Base-by-base conservation (phyloP, 805 yeast genomes). In the Candida adriatica region DNA sequence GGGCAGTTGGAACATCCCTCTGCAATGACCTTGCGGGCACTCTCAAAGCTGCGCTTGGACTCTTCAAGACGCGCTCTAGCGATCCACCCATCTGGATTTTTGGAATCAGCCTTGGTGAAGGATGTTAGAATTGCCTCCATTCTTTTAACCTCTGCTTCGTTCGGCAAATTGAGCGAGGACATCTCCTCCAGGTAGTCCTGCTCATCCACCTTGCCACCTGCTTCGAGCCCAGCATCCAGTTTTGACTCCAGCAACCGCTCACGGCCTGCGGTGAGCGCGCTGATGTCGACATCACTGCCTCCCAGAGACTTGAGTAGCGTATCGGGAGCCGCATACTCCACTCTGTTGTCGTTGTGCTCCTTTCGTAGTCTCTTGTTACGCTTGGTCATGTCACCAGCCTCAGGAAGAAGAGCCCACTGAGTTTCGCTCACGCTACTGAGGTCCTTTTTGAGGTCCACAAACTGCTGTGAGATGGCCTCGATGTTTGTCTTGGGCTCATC, bases 261-360 rank as follows among this genome's bases (percentile, higher is more conserved):
- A 41, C 76, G 66, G 13, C 86, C 84, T n/a, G 67, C 59, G 0
- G 85, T 72, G 24, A 79, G 64, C 17, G 73, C 66, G 14, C 68
- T 54, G 37, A 80, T 62, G 46, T 59, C 54, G 3, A 65, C 60
- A 11, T 55, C 62, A 8, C 49, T 29, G 7, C 51, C 57, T 17
- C 43, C 38, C 14, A 64, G 37, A 1, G 61, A 61, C 0, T 68
- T 59, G 2, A 81, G 45, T 6, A 85, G 54, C 2, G 74, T 51
- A 52, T 90, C 96, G 0, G 95, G 92, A 3, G 82, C 83, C 8
- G 95, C 86, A 51, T 86, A 90, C 25, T 71, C 73, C 38, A 95
- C 61, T 41, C 78, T 76, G 36, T 73, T 72, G 43, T 63, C 67
- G 47, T 78, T 80, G 28, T 72, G 70, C 33, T 75, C 65, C 26